Evolutionary conservation across 495 filamentous ascomycete genomes (phyloP).

Genomic region (Hypomontagnella monticulosa): DNA sequence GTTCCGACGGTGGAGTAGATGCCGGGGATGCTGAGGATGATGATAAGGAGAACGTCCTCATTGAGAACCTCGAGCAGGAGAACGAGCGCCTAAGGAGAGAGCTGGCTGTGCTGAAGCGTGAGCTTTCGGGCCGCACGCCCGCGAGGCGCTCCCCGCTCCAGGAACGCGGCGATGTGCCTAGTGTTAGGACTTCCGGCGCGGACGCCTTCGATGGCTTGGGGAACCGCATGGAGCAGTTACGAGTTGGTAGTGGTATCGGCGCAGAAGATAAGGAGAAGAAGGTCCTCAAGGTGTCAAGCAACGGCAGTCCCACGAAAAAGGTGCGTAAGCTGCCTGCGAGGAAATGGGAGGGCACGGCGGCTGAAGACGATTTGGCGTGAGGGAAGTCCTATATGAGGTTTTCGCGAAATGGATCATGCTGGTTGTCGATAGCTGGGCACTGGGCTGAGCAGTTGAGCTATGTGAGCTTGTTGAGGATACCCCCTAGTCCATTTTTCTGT

Average conservation of each 20-base stretch:
- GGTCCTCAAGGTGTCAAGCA: slow-evolving; percentile 36
- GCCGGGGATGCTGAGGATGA: slow-evolving; percentile 52
- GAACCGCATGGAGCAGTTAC: slow-evolving; percentile 42
- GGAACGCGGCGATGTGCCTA: slow-evolving; percentile 51
- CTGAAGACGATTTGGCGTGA: slow-evolving; percentile 51
- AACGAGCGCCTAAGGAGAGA: slow-evolving; percentile 67
- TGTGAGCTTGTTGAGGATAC: slow-evolving; percentile 37
- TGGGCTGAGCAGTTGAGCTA: neutral
- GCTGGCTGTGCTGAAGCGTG: slow-evolving; percentile 59
- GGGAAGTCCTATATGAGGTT: neutral
- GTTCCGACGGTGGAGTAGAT: slow-evolving; percentile 33
- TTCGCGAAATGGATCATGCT: too few species aligned
- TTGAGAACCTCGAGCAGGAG: slow-evolving; percentile 69
- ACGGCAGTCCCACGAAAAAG: slow-evolving; percentile 50
- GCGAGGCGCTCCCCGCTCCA: slow-evolving; percentile 56
- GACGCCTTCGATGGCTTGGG: slow-evolving; percentile 34
- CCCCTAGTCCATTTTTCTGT: slow-evolving; percentile 19
- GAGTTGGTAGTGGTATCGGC: slow-evolving; percentile 36
- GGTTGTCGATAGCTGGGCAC: too few species aligned
- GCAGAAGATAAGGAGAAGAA: slow-evolving; percentile 38
- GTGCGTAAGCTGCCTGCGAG: slow-evolving; percentile 51
- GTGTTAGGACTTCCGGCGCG: slow-evolving; percentile 18
- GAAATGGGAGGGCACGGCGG: slow-evolving; percentile 47
- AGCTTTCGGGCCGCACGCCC: slow-evolving; percentile 54
- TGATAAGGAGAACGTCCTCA: slow-evolving; percentile 60